These are phyloP conservation scores for Solanum megistacrolobum DNA, from an alignment of 257 asterid species.

Conservation along the genomic window DNA sequence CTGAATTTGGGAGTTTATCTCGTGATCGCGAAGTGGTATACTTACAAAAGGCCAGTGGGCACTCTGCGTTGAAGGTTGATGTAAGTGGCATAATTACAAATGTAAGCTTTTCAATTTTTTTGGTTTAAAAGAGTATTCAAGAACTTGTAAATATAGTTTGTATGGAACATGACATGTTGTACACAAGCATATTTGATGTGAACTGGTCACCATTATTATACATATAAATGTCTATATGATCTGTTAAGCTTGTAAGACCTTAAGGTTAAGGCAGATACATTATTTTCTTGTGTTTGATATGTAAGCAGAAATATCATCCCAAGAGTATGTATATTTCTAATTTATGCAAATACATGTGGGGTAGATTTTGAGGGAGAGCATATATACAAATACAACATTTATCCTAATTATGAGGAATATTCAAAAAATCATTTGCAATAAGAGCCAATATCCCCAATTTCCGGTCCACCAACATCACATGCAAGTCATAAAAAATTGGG, in stretches of 20 bases:
- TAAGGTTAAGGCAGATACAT: background rate
- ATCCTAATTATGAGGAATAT: no score
- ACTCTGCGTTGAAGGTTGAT: conserved; percentile 18
- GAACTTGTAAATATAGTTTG: background rate
- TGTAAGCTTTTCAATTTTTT: background rate
- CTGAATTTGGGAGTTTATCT: conserved; percentile 41
- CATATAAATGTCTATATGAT: background rate
- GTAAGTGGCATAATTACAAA: background rate
- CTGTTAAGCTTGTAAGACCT: background rate
- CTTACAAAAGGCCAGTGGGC: conserved; percentile 41
- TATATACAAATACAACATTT: no score
- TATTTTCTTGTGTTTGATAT: background rate
- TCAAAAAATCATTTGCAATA: no score
- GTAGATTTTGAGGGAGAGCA: no score
- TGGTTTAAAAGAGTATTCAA: background rate
- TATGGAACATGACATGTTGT: background rate
- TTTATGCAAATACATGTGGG: no score
- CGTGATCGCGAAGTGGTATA: conserved; percentile 38
- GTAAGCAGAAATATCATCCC: background rate
- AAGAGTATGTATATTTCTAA: background rate
- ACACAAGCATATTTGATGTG: background rate
- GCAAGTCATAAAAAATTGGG: no score
- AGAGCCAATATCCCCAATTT: background rate
- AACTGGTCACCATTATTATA: background rate
- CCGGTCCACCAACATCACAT: background rate